Conservation (phyloP, 2,329 filamentous ascomycete species). For the Colletotrichum horii region DNA sequence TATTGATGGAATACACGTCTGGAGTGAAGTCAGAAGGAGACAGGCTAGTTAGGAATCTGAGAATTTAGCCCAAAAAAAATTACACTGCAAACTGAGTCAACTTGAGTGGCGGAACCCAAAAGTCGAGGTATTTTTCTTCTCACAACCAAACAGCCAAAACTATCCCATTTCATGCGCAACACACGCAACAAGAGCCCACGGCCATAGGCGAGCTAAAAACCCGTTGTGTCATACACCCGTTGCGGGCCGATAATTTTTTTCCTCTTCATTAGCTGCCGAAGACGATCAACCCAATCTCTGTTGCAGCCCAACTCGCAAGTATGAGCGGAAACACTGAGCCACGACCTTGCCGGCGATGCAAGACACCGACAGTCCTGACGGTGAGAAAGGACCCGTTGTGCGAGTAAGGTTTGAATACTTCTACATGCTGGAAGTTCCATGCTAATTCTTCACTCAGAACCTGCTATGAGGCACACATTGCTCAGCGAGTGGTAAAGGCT, state of each 20-base stretch:
- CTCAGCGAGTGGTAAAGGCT: conserved; percentile 81
- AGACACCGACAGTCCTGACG: conserved; percentile 21
- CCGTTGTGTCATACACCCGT: background rate
- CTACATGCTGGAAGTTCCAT: background rate
- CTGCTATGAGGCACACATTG: conserved; percentile 81
- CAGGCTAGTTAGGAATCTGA: background rate
- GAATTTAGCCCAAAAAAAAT: background rate
- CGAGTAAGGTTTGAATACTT: conserved; percentile 22
- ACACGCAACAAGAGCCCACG: background rate
- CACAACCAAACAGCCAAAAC: background rate
- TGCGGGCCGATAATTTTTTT: background rate
- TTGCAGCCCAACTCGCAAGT: background rate
- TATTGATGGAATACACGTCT: background rate
- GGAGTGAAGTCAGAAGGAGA: background rate
- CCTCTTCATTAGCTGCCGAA: background rate
- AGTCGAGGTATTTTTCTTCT: background rate
- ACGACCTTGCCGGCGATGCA: conserved; percentile 27
- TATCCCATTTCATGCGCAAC: background rate
- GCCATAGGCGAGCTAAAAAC: background rate
- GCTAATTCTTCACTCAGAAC: conserved; percentile 29
- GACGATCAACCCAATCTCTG: background rate
- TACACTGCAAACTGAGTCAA: conserved; percentile 3
- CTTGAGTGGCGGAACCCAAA: conserved; percentile 5
- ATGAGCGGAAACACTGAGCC: conserved; percentile 9
- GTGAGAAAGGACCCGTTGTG: conserved; percentile 29